These are phyloP conservation scores for Neurospora africana DNA, from an alignment of 495 filamentous ascomycete genomes.

Conservation along the genomic window DNA sequence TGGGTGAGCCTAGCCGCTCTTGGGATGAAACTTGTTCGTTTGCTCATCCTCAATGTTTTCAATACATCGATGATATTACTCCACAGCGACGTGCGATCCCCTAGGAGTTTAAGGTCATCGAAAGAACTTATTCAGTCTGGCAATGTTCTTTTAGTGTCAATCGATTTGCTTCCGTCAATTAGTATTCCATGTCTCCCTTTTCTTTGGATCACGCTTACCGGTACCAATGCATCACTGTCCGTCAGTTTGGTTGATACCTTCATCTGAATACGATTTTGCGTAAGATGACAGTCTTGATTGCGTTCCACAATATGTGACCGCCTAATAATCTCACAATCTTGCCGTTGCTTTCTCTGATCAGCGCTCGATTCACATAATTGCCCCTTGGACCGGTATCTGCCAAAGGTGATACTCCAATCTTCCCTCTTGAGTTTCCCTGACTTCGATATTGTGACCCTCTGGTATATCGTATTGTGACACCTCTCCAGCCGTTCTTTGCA, in stretches of 20 bases:
- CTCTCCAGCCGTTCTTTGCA: not conserved
- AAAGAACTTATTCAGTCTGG: not conserved
- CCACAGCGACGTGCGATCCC: not conserved
- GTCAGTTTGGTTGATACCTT: not conserved
- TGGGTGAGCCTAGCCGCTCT: not conserved
- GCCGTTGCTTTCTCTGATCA: not conserved
- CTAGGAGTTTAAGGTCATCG: not conserved
- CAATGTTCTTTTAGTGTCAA: not conserved
- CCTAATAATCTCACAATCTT: not conserved
- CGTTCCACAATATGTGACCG: not conserved
- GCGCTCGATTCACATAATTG: not conserved
- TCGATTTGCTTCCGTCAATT: not conserved
- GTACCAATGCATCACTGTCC: not conserved
- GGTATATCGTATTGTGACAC: not conserved
- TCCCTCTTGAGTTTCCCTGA: not conserved
- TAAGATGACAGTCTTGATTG: not conserved
- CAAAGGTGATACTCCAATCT: not conserved
- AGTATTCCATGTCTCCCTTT: not conserved
- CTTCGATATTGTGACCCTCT: not conserved
- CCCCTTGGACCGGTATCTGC: not conserved
- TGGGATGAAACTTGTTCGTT: not conserved
- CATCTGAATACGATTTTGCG: not conserved
- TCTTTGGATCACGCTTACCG: not conserved
- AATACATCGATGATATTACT: not conserved
- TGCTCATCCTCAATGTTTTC: not conserved